These are phyloP conservation scores for Solanum dulcamara DNA, from an alignment of 257 asterid species.

Conservation along the genomic window DNA sequence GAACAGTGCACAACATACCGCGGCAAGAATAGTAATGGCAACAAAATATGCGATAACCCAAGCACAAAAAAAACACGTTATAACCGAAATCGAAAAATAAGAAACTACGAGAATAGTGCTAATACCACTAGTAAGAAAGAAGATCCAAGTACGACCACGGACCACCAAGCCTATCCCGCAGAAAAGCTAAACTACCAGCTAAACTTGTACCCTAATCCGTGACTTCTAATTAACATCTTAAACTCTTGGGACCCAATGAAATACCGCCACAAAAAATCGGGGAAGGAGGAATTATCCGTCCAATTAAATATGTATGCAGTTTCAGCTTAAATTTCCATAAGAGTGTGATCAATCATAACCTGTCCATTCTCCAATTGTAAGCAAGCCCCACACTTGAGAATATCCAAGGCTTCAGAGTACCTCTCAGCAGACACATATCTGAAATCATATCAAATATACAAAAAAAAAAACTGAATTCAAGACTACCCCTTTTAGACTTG, in stretches of 20 bases:
- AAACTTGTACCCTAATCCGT: not conserved
- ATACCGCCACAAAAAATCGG: not conserved
- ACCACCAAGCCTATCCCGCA: not conserved
- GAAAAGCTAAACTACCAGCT: not conserved
- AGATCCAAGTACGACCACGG: not conserved
- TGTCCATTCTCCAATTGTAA: constrained; percentile 71
- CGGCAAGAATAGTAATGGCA: not conserved
- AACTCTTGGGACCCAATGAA: not conserved
- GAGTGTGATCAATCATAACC: constrained; percentile 28
- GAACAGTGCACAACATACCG: not conserved
- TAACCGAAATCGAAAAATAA: not conserved
- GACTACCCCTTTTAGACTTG: not conserved
- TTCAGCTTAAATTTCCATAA: not conserved
- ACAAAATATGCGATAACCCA: not conserved
- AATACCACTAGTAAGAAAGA: not conserved
- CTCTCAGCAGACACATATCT: constrained; percentile 62
- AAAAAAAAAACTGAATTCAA: not conserved
- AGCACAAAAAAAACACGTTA: not conserved
- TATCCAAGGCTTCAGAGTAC: constrained; percentile 65
- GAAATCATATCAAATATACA: constrained; percentile 2
- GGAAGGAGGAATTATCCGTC: not conserved
- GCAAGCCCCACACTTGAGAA: constrained; percentile 92
- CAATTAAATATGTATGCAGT: not conserved
- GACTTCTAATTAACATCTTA: not conserved
- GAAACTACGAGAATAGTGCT: not conserved